Conservation (phyloP, 208 protist genomes). For the Crithidia fasciculata region DNA sequence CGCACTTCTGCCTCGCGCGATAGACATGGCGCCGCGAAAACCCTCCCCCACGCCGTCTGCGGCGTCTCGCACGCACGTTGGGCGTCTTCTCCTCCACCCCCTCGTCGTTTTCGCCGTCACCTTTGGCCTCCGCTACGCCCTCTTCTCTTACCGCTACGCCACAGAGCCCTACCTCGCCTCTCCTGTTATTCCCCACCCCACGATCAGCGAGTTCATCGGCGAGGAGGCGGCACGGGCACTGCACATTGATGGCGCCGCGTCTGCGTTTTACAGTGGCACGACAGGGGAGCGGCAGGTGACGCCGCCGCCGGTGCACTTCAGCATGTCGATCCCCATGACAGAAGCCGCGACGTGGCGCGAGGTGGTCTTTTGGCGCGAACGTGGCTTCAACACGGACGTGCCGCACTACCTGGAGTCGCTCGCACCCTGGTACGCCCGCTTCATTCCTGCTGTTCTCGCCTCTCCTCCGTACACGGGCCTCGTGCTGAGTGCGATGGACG, state of each 20-base stretch:
- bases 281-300: constrained; percentile 22
- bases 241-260: neutral
- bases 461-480: constrained; percentile 35
- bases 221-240: neutral
- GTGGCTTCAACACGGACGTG: constrained; percentile 24
- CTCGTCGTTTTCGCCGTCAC: constrained; percentile 23
- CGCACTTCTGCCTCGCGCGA: too few relatives aligned
- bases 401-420: constrained; percentile 52
- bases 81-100: constrained; percentile 22
- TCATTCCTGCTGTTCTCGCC: constrained; percentile 50
- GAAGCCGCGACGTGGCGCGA: constrained; percentile 72
- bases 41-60: neutral
- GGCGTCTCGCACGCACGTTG: constrained; percentile 1
- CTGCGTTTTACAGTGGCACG: constrained; percentile 21
- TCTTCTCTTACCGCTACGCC: constrained; percentile 18
- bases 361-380: constrained; percentile 61
- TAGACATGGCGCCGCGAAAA: neutral
- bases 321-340: constrained; percentile 34
- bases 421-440: constrained; percentile 69
- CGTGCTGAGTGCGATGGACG: constrained; percentile 66
- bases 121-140: constrained; percentile 13
- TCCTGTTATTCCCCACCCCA: constrained; percentile 24
- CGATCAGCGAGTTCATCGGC: constrained; percentile 16
- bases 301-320: constrained; percentile 36
- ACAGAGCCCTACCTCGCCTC: constrained; percentile 27